Evolutionary conservation across 1,139 yeast species (phyloP), one percentile per base, ranked within the genome.

Genomic region (Kluyveromyces sp.): DNA sequence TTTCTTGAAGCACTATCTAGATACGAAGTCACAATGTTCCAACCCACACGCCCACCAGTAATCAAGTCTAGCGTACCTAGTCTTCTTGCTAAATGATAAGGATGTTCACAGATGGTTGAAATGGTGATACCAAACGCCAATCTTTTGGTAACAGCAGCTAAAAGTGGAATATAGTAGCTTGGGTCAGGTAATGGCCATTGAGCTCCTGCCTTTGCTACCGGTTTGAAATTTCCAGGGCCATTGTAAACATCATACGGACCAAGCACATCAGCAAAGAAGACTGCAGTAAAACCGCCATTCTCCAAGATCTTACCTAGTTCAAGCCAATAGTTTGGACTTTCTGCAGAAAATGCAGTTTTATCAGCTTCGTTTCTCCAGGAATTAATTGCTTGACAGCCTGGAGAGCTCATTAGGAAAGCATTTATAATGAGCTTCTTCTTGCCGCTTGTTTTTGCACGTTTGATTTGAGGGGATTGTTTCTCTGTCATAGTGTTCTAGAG

Each of bases 201-300:
- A 10, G 74, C 69, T 4, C 75, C 75, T 2, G 71, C 58, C 39
- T 47, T 62, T 1, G 73, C 71, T 35, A 73, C 74, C 8, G 72
- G 70, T 2, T 51, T 58, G 34, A 65, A 58, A 50, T 71, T 71
- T 6, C 60, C 53, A 2, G 74, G 73, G 6, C 74, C 74, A 48
- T 70, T 64, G 50, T 69, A 72, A 28, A 71, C 75, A 52, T 72
- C 76, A 48, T 71, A 72, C 3, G 69, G 68, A 4, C 76, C 76
- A 29, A 73, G 57, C 2, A 71, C 72, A 58, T 74, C 79, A 35
- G 78, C 78, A 48, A 74, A 58, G 53, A 74, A 74, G 8, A 74
- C 51, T 2, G 70, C 70, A 50, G 71, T 71, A 47, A 74, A 63
- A 52, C 73, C 70, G 3, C 77, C 78, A 45, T 63, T 64, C 51